Evolutionary conservation across 1,284 basidiomycete species (phyloP), one percentile per base, ranked within the genome.

Genomic region (Anthracocystis setariae): DNA sequence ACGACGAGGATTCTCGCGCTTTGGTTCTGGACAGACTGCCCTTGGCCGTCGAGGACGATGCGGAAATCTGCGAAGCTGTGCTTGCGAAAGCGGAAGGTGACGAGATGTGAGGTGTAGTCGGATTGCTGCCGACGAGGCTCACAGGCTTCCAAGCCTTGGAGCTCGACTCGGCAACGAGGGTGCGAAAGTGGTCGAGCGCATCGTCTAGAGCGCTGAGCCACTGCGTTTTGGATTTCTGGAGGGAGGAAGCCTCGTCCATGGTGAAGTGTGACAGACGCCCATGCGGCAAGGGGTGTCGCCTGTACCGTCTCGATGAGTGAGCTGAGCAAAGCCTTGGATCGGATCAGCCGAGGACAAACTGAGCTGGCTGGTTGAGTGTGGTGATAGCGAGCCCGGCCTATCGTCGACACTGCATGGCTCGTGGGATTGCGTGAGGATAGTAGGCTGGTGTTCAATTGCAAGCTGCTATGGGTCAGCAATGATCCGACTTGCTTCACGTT

Each of bases 101-200:
- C 32, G 47, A 49, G 35, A 56, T 32, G 24, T 47, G 51, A 15
- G 71, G 54, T 3, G 73, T 65, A 10, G 65, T 46, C 8, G 61
- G 58, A 38, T 35, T 67, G 42, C 62, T 59, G 15, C 47, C 51
- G 18, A 48, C 48, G 17, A 57, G 52, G 32, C 51, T 59, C 37
- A 77, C 64, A 3, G 50, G 64, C 32, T 71, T 73, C 77, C 77
- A 79, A 37, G 63, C 63, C 42, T 71, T 71, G 21, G 70, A 68
- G 0, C 50, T 46, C 0, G 76, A 68, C 23, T 79, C 60, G 9
- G 67, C 58, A 29, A 76, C 65, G n/a, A 79, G 66, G 37, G 17
- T 58, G 33, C 60, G 61, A 37, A 79, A 72, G 20, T 53, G 51
- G 20, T 67, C 70, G 38, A 74, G 45, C 3, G 77, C 73, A n/a